Evolutionary conservation across 345 rosid genomes (phyloP), one percentile per base, ranked within the genome.

Genomic region (Litchi chinensis): DNA sequence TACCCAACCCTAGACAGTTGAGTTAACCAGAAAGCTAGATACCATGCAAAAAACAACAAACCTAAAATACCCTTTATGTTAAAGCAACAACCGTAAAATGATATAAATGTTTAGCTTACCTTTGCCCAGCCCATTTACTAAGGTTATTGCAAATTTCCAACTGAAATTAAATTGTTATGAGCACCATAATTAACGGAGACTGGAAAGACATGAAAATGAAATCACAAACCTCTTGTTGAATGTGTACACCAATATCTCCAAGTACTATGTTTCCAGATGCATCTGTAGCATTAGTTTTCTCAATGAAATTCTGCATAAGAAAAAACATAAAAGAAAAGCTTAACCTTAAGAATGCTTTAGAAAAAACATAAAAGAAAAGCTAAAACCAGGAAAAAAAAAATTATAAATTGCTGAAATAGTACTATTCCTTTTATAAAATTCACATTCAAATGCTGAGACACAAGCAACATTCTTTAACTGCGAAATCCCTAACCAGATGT

Each of bases 211-310:
- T 3, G 18, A 71, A 68, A 79, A 37, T 26, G 75, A 50, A 72
- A 75, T 70, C 74, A 83, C 92, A 81, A 77, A 93, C 99, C 99
- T 92, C 98, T 84, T 94, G 99, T 82, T 97, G 99, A 76, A 94
- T 83, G 86, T 87, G 89, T 8, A 97, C 98, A 79, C 98, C 98
- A 40, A 94, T 76, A 84, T 97, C 98, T 73, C 99, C 92, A 43
- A 97, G 76, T 68, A 97, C 90, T 62, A 82, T 65, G 86, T 97
- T 97, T 79, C 99, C 98, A 44, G 99, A 97, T 78, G 98, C 98
- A 91, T 94, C 98, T 66, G 72, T 94, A 10, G 98, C 98, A 76
- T 94, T 97, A 39, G 95, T 97, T 89, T 87, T 91, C 90, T 90
- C 71, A 5, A 94, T 84, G 39, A 91, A 88, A 84, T 86, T 85